phyloP scores from a whole-genome alignment of 164 flowering plant genomes.

The Vitis rupestris region DNA sequence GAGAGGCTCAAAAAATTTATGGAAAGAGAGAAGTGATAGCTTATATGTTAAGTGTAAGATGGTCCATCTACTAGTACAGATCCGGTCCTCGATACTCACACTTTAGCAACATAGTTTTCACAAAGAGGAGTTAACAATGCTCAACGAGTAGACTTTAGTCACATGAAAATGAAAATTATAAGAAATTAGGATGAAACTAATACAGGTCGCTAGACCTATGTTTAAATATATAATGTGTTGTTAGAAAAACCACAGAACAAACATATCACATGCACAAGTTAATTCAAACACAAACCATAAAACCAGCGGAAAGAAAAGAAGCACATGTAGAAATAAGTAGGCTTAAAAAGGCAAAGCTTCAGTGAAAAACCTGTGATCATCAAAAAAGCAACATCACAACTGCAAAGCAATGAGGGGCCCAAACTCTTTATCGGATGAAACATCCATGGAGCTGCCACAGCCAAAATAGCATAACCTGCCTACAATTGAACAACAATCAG shows the following conservation, averaged over 20 bases:
- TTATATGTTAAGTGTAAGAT: too few relatives aligned
- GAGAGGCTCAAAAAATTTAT: too few relatives aligned
- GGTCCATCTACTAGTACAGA: too few relatives aligned
- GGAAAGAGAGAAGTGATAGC: too few relatives aligned
- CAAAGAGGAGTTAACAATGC: too few relatives aligned
- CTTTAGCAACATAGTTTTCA: too few relatives aligned
- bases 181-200: not conserved
- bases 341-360: not conserved
- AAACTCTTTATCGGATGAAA: conserved; percentile 41
- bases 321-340: too few relatives aligned
- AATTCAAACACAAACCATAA: not conserved
- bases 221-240: not conserved
- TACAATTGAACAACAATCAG: conserved; percentile 32
- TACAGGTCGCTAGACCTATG: not conserved
- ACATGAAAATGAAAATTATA: too few relatives aligned
- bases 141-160: too few relatives aligned
- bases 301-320: not conserved
- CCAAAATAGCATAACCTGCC: conserved; percentile 88
- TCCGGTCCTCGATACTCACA: too few relatives aligned
- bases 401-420: conserved; percentile 67
- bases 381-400: conserved; percentile 67
- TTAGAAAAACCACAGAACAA: not conserved
- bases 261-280: not conserved
- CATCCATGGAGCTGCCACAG: conserved; percentile 76
- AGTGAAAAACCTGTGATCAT: conserved; percentile 60